Base-by-base conservation (phyloP, 2,329 filamentous ascomycete species). In the Xylariomycetidae sp. region DNA sequence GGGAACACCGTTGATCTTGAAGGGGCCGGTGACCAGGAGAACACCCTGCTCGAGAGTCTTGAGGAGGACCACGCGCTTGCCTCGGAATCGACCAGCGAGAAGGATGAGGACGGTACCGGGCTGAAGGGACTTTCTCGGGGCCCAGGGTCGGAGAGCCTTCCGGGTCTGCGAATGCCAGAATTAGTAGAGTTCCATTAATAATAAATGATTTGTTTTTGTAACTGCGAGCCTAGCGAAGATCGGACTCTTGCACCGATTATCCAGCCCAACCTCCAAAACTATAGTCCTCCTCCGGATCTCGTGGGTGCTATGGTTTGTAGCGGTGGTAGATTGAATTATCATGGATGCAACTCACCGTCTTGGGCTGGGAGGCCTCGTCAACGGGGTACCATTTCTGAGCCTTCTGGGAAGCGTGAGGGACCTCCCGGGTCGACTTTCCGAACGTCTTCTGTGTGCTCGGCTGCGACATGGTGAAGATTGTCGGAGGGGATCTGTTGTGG, bases 1-100 rank as follows among this genome's bases (percentile, higher is more conserved):
- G 57, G 92, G 92, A 53, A 98, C 92, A 70, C 92, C 92, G 77
- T 98, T 98, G 76, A 98, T 85, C 85, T 97, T 98, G 86, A 97
- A 98, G 66, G 92, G 92, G 61, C 92, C 92, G 65, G 92, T 98
- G 61, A 98, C 88, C 67, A 98, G 88, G 69, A 98, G 88, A 53
- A 96, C 88, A 74, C 92, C 92, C 77, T 96, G 88, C 64, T 87
- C 78, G 63, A 98, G 89, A 71, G 84, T 80, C 83, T 97, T 97
- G 69, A 98, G 85, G 73, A 97, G 88, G 63, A 98, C 79, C 62
- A 98, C 92, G 67, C 92, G 92, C 88, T 98, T 98, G 80, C 92
- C 92, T 62, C 92, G 90, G 88, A 97, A 98, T 64, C 92, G 92
- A 63, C 92, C 92, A 69, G 92, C 92, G 66, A 98, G 88, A 67